Percentiles rank a stretch among this genome's conserved stretches.
Conservation (phyloP, 2,329 filamentous ascomycete genomes). For the Claviceps sp. region DNA sequence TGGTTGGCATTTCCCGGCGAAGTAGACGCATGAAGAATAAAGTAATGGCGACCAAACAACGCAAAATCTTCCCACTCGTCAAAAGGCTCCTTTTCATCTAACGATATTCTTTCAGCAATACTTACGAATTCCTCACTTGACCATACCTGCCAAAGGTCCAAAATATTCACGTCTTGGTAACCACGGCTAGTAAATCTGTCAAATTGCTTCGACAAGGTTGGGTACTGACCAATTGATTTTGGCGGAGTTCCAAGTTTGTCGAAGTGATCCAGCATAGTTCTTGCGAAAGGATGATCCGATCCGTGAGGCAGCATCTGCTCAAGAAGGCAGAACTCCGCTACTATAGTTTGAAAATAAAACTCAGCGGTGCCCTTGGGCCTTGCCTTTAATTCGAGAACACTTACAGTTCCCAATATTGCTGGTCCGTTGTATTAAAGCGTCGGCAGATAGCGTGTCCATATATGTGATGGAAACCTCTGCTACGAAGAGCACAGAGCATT, state of each 20-base stretch:
- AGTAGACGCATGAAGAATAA: conserved; percentile 50
- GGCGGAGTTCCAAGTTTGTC: conserved; percentile 66
- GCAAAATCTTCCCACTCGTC: conserved; percentile 96
- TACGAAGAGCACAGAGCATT: conserved; percentile 59
- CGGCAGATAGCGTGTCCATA: conserved; percentile 62
- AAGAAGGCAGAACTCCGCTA: conserved; percentile 70
- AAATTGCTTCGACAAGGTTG: conserved; percentile 50
- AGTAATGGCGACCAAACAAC: conserved; percentile 74
- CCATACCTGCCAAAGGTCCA: conserved; percentile 77
- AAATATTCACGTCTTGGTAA: conserved; percentile 49
- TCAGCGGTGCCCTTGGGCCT: background rate
- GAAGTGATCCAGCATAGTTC: conserved; percentile 76
- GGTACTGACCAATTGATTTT: conserved; percentile 60
- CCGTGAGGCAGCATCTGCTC: conserved; percentile 80
- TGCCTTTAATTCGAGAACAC: conserved; percentile 7
- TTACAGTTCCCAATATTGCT: conserved; percentile 53
- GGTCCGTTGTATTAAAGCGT: conserved; percentile 69
- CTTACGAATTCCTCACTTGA: conserved; percentile 52
- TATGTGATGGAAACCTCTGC: conserved; percentile 89
- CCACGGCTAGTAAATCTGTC: conserved; percentile 55
- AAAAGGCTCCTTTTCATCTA: conserved; percentile 69
- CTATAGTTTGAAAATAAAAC: background rate
- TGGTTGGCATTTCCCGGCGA: background rate
- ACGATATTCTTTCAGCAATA: conserved; percentile 38
- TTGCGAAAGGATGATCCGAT: conserved; percentile 65